Base-by-base conservation (phyloP, 73 alveolate genomes). In the Vitrella brassicaformis region DNA sequence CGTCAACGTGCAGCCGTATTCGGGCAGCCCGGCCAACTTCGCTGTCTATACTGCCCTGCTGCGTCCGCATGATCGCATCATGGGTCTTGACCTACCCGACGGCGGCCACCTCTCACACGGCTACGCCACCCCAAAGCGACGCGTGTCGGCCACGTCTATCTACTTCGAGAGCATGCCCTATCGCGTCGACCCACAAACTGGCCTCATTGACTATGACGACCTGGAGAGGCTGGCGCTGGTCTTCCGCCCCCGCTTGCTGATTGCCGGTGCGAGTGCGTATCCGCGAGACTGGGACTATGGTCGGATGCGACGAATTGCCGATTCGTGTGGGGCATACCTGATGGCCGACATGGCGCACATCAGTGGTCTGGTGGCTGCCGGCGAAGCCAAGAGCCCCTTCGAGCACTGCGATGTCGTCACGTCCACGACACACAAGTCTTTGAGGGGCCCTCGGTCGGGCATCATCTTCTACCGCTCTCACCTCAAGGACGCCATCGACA, bases 101-200 rank as follows among this genome's bases (percentile, higher is more conserved):
- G 98, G 98, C 4, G 98, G 98, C 0, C 98, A 94, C 72, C 82
- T 94, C 46, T 86, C 94, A 67, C 98, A 94, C 76, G 98, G 98
- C 30, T 90, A 90, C 88, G 79, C 87, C 77, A 90, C 96, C 28
- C 90, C 89, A 67, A 74, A 88, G 71, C 86, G 81, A 47, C 28
- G 68, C 27, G 28, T 22, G 56, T 84, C 94, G 22, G 94, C 97
- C 66, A 91, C 94, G 30, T 71, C 94, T 28, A 82, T 85, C 47
- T 94, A 85, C 89, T 94, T 90, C 80, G 96, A 94, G 75, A 82
- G 95, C 22, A 65, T 86, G 81, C 94, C 91, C 19, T 94, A 94
- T 67, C 76, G 88, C 0, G 90, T 92, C 31, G 84, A 88, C 72
- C 82, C 82, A 9, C 88, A 79, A 70, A 86, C 77, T 0, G 80